phyloP scores from a whole-genome alignment of 805 yeast genomes.

The Wickerhamiella alocasiicola region DNA sequence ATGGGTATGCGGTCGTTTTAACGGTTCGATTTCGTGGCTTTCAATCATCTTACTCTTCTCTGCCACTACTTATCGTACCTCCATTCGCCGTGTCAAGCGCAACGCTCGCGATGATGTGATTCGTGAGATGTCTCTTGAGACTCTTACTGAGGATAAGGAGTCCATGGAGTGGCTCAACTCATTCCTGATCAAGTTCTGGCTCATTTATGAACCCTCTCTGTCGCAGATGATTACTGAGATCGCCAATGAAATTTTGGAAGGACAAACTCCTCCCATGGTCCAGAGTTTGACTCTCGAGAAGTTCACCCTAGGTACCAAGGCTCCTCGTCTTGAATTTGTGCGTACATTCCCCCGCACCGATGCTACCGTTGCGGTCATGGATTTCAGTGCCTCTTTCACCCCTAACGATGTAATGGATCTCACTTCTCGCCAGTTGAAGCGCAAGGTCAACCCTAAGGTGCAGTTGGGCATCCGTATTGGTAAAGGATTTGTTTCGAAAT shows the following conservation, averaged over 20 bases:
- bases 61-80: conserved; percentile 65
- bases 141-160: conserved; percentile 80
- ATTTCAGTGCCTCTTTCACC: conserved; percentile 84
- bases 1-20: conserved; percentile 66
- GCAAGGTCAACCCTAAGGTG: conserved; percentile 68
- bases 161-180: conserved; percentile 92
- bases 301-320: conserved; percentile 88
- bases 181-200: conserved; percentile 86
- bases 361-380: conserved; percentile 92
- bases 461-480: conserved; percentile 63
- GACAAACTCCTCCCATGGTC: conserved; percentile 73
- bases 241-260: conserved; percentile 72
- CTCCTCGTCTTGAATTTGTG: conserved; percentile 84
- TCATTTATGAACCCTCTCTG: conserved; percentile 75
- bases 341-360: conserved; percentile 84
- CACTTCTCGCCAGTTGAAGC: conserved; percentile 72
- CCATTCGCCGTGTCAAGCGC: conserved; percentile 68
- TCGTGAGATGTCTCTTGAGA: conserved; percentile 68
- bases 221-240: conserved; percentile 76
- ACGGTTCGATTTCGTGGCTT: conserved; percentile 68
- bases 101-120: conserved; percentile 66
- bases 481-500: conserved; percentile 53
- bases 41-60: conserved; percentile 55
- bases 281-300: conserved; percentile 76
- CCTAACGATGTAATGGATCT: conserved; percentile 84